phyloP scores from a whole-genome alignment of 768 basidiomycete genomes.

The Mrakia hoshinonis region DNA sequence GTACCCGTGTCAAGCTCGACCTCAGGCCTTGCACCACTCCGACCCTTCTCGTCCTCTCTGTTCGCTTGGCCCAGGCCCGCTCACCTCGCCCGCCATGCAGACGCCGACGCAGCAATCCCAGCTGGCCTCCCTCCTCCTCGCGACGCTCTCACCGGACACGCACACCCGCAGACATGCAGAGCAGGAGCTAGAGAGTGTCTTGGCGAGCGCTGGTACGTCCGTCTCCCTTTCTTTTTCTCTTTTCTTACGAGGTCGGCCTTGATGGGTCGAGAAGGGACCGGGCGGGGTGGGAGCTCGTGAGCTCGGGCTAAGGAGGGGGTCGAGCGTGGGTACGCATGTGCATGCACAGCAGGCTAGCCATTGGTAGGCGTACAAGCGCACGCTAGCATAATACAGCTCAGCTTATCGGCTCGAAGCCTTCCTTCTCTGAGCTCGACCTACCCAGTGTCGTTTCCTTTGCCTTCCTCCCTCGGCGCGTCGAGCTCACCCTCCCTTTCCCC shows the following conservation, averaged over 20 bases:
- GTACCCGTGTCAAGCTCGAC: too few species aligned
- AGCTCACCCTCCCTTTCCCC: slow-evolving; percentile 60
- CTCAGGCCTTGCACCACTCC: neutral
- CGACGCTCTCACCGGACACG: slow-evolving; percentile 28
- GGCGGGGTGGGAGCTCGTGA: neutral
- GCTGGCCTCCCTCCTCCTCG: slow-evolving; percentile 19
- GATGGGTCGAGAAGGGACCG: neutral
- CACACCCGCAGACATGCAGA: slow-evolving; percentile 26
- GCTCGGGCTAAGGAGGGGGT: too few species aligned
- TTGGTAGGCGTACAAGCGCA: too few species aligned
- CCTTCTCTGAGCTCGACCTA: too few species aligned
- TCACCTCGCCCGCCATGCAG: too few species aligned
- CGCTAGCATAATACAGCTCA: neutral
- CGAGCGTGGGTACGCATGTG: neutral
- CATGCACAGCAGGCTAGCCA: too few species aligned
- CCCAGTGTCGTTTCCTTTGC: too few species aligned
- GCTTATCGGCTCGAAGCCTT: neutral
- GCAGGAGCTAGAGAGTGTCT: slow-evolving; percentile 18
- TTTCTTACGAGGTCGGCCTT: too few species aligned
- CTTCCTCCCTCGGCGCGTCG: slow-evolving; percentile 31
- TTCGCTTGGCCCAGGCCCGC: too few species aligned
- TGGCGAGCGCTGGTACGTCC: slow-evolving; percentile 19
- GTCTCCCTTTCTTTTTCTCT: neutral
- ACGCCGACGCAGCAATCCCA: slow-evolving; percentile 18
- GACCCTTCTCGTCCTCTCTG: neutral